Evolutionary conservation across 495 filamentous ascomycete genomes (phyloP).

Genomic region (Ramalina intermedia): DNA sequence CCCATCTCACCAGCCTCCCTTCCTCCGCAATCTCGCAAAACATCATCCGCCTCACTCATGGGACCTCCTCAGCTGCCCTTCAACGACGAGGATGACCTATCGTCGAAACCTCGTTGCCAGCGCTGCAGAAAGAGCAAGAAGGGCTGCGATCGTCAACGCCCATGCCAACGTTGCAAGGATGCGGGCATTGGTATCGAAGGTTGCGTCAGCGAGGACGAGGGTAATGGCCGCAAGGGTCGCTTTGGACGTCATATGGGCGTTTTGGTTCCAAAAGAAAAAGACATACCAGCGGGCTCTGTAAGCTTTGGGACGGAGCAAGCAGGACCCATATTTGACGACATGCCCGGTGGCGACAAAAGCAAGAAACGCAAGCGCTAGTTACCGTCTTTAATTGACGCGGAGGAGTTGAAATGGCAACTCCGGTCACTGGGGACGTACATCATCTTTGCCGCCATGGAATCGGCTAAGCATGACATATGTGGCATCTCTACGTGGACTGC

Average conservation of each 20-base stretch:
- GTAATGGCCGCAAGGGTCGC: slow-evolving; percentile 88
- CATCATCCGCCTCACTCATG: slow-evolving; percentile 53
- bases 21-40: slow-evolving; percentile 58
- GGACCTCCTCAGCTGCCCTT: slow-evolving; percentile 40
- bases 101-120: slow-evolving; percentile 91
- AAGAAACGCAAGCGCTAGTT: slow-evolving; percentile 60
- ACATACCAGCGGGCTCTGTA: slow-evolving; percentile 24
- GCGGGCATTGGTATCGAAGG: slow-evolving; percentile 83
- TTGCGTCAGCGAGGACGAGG: slow-evolving; percentile 93
- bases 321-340: slow-evolving; percentile 15
- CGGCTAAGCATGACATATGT: no score
- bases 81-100: slow-evolving; percentile 77
- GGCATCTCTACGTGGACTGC: no score
- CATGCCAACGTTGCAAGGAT: slow-evolving; percentile 89
- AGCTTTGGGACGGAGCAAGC: slow-evolving; percentile 23
- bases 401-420: no score
- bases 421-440: no score
- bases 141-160: slow-evolving; percentile 89
- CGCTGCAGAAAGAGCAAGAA: slow-evolving; percentile 99
- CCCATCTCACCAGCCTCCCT: slow-evolving; percentile 60
- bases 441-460: no score
- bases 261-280: slow-evolving; percentile 51
- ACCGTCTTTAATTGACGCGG: background rate
- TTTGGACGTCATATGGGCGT: slow-evolving; percentile 95
- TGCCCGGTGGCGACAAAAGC: slow-evolving; percentile 40